Evolutionary conservation across 495 filamentous ascomycete genomes (phyloP).

Genomic region (Clohesyomyces aquaticus): DNA sequence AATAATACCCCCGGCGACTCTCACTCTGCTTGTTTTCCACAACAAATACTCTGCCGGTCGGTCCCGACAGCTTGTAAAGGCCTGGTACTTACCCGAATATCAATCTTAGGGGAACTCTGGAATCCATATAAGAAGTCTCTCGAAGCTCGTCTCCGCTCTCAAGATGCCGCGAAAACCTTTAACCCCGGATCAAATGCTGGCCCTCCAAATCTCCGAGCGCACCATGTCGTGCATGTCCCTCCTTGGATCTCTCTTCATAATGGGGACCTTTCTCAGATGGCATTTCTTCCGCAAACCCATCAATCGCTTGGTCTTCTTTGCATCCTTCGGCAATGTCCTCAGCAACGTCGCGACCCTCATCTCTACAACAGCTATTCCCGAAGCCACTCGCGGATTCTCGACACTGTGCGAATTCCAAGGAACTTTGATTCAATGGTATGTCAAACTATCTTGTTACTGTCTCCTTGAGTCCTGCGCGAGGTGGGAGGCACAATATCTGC

Average conservation of each 20-base stretch:
- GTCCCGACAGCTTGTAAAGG: neutral
- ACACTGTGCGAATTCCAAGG: conserved; percentile 75
- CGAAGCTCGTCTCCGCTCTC: neutral
- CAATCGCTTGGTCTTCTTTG: conserved; percentile 84
- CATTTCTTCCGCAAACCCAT: conserved; percentile 79
- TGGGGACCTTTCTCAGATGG: conserved; percentile 68
- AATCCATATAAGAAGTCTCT: neutral
- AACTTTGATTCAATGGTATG: conserved; percentile 77
- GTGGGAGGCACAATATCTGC: no score
- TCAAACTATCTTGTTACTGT: no score
- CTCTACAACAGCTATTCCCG: conserved; percentile 55
- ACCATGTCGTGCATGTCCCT: conserved; percentile 72
- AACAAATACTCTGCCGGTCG: neutral
- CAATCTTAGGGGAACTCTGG: no score
- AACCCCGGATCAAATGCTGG: conserved; percentile 31
- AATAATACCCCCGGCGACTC: conserved; percentile 3
- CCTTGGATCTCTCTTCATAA: conserved; percentile 71
- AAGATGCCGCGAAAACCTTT: conserved; percentile 9
- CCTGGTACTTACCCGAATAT: neutral
- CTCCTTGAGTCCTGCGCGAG: no score
- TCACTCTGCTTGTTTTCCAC: neutral
- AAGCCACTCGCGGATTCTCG: conserved; percentile 48
- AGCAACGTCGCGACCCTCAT: conserved; percentile 81
- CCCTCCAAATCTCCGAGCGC: conserved; percentile 67
- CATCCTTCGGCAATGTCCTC: conserved; percentile 81